Conservation (phyloP, 1,284 basidiomycete species). For the Coniferiporia sulphurascens region DNA sequence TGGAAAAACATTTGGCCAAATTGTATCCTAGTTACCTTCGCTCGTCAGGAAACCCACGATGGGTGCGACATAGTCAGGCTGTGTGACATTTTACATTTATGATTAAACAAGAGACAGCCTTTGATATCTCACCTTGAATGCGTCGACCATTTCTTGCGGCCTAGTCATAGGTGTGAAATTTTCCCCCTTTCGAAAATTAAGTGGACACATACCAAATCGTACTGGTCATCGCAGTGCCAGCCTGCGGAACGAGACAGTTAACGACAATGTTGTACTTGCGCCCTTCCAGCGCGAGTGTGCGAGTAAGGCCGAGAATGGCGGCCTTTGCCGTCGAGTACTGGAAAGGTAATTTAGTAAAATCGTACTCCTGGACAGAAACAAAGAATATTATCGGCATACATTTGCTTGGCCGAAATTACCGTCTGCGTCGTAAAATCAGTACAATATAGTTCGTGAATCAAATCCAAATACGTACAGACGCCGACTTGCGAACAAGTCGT, state of each 20-base stretch:
- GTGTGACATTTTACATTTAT: neutral
- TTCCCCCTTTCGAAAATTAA: constrained; percentile 1
- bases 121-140: constrained; percentile 66
- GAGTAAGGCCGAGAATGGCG: constrained; percentile 87
- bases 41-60: constrained; percentile 90
- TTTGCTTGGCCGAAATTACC: constrained; percentile 95
- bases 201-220: constrained; percentile 61
- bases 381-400: constrained; percentile 33
- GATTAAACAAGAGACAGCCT: neutral
- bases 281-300: constrained; percentile 90
- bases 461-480: constrained; percentile 58
- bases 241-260: constrained; percentile 87
- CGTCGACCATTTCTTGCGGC: constrained; percentile 91
- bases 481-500: constrained; percentile 93
- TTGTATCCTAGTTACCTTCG: constrained; percentile 41
- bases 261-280: constrained; percentile 86
- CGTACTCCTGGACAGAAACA: neutral
- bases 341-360: neutral
- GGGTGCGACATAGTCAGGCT: constrained; percentile 91
- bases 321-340: constrained; percentile 93
- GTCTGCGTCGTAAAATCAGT: constrained; percentile 40
- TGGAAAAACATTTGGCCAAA: neutral
- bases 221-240: constrained; percentile 88
- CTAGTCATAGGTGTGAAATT: constrained; percentile 32
- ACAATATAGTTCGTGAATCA: constrained; percentile 10